phyloP scores from a whole-genome alignment of 1,139 yeast genomes.

The Nakaseomyces uthaithaninus region DNA sequence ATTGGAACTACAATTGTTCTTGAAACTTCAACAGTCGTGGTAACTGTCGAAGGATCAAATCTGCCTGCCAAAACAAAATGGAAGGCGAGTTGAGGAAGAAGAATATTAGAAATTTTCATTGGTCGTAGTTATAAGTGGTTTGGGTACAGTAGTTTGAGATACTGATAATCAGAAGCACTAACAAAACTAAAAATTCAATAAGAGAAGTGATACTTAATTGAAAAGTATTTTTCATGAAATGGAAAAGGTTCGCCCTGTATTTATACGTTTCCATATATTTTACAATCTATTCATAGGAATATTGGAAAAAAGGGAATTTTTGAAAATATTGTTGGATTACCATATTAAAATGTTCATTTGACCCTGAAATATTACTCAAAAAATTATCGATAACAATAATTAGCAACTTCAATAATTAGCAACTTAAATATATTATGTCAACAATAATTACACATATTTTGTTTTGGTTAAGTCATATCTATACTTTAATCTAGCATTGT shows the following conservation, averaged over 20 bases:
- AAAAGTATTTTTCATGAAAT: background rate
- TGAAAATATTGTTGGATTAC: background rate
- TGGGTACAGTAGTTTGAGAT: background rate
- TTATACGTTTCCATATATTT: constrained; percentile 3
- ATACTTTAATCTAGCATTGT: background rate
- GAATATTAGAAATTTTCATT: background rate
- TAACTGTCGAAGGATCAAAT: background rate
- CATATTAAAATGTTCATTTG: background rate
- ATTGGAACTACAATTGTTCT: background rate
- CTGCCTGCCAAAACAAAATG: background rate
- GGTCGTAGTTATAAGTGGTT: too few relatives aligned
- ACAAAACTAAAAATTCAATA: background rate
- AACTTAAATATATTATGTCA: too few relatives aligned
- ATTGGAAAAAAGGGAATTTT: background rate
- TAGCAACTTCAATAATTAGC: too few relatives aligned
- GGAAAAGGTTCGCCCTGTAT: constrained; percentile 2
- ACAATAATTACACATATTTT: too few relatives aligned
- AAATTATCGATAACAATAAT: too few relatives aligned
- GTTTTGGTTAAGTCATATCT: background rate
- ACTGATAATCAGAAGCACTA: background rate
- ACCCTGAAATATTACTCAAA: background rate
- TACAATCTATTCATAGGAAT: background rate
- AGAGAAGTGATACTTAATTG: background rate
- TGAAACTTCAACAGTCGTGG: background rate
- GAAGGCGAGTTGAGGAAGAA: background rate